A percentile compares a stretch with the other conserved stretches of the same genome.
These are phyloP conservation scores for Phialophora tarda DNA, from an alignment of 2,329 filamentous ascomycete genomes.

Conservation along the genomic window DNA sequence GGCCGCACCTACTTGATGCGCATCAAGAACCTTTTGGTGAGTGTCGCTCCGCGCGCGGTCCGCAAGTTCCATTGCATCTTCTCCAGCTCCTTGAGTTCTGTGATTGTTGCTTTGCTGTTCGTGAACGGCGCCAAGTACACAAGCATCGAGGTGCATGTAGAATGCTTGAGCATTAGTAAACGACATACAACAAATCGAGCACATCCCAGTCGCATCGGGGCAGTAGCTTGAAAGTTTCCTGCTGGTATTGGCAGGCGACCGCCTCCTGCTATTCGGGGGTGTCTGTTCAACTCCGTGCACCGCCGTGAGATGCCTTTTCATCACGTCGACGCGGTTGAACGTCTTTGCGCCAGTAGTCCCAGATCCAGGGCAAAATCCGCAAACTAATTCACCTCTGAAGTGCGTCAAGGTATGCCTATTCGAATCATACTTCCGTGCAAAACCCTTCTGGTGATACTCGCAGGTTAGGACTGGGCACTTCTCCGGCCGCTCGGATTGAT, in stretches of 20 bases:
- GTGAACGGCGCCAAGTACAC: conserved; percentile 67
- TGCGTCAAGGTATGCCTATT: conserved; percentile 92
- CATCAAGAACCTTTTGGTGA: background rate
- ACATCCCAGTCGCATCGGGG: conserved; percentile 80
- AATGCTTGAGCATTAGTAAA: conserved; percentile 92
- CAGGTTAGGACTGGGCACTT: conserved; percentile 93
- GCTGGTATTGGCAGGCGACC: conserved; percentile 57
- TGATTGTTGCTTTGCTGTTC: conserved; percentile 65
- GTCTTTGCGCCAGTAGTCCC: conserved; percentile 90
- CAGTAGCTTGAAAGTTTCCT: conserved; percentile 74
- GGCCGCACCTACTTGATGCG: background rate
- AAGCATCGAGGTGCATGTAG: conserved; percentile 88
- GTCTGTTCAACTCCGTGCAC: conserved; percentile 93
- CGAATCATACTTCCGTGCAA: conserved; percentile 95
- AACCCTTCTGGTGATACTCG: conserved; percentile 90
- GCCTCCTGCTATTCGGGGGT: conserved; percentile 87
- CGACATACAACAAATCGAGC: conserved; percentile 84
- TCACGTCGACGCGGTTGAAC: conserved; percentile 93
- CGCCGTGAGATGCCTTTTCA: conserved; percentile 89
- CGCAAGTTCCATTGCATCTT: background rate
- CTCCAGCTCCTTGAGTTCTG: conserved; percentile 39
- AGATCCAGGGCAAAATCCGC: conserved; percentile 88
- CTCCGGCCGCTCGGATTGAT: conserved; percentile 86
- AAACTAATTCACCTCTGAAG: conserved; percentile 97
- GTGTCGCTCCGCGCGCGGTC: background rate